Evolutionary conservation across 441 rosid species (phyloP), one percentile per base, ranked within the genome.

Genomic region (Eruca vesicaria): DNA sequence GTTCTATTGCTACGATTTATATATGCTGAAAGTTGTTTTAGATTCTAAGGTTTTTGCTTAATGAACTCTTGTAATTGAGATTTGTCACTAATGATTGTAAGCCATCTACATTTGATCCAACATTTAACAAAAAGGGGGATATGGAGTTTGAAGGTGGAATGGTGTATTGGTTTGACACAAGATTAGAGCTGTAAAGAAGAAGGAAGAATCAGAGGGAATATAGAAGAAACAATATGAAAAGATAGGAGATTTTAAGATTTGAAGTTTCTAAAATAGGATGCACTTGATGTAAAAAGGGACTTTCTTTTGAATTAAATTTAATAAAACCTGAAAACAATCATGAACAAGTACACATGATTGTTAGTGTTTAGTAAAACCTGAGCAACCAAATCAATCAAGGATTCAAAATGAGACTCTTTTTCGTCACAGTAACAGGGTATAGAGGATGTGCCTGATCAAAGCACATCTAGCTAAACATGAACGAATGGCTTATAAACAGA

Each of bases 291-390:
- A n/a, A n/a, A n/a, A n/a, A n/a, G n/a, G n/a, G n/a, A n/a, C n/a
- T n/a, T n/a, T n/a, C n/a, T n/a, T n/a, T n/a, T n/a, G n/a, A n/a
- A n/a, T n/a, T n/a, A n/a, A n/a, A n/a, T n/a, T n/a, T n/a, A n/a
- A n/a, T n/a, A n/a, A n/a, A n/a, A 76, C 67, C 80, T 76, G 75
- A 64, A 45, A 63, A 55, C 19, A 68, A 19, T 18, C 56, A 61
- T 6, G 14, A 68, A 68, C 45, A 68, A 20, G 16, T 1, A 9
- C 4, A 53, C 19, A 67, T 1, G 6, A 58, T 43, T 20, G 23
- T 60, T 48, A 67, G 68, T 36, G 55, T 31, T 9, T 48, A 15
- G 14, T 1, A 7, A 63, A 26, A 32, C 6, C 6, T 7, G 6
- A n/a, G n/a, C n/a, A n/a, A n/a, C n/a, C n/a, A n/a, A n/a, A n/a